Evolutionary conservation across 805 yeast genomes (phyloP), one percentile per base, ranked within the genome.

Genomic region (Jamesozyma lodderae): DNA sequence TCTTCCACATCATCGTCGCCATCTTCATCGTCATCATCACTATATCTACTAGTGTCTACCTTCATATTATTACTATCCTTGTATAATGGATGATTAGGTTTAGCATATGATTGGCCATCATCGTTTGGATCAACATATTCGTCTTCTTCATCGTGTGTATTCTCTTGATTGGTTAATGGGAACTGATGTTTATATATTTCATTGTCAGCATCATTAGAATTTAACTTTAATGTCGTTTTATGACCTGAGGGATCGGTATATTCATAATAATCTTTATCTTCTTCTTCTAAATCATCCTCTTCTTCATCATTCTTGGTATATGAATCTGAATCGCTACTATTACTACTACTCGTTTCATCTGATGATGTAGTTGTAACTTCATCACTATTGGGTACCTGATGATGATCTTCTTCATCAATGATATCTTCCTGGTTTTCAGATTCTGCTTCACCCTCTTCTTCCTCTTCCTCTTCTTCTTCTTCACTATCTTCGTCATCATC

Each of bases 91-190:
- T 78, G 75, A 28, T 69, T 62, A 22, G 70, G 67, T 55, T 75
- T 79, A 38, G 76, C 75, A 57, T 81, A 81, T 2, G 83, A 77
- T 53, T 74, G 76, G 0, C 90, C 90, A 52, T 81, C 90, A 56
- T 81, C 90, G 51, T 81, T 80, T 2, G 88, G 88, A 53, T 81
- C 90, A 48, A 75, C 75, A 50, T 81, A 79, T 43, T 81, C 88
- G 41, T 81, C 85, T 9, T 72, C 81, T 22, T 72, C 72, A 11
- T 38, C 37, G n/a, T n/a, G n/a, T n/a, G n/a, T n/a, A n/a, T n/a
- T n/a, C n/a, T n/a, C n/a, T n/a, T n/a, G n/a, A n/a, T n/a, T n/a
- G n/a, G 8, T 13, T 13, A 25, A 25, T 11, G 10, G 10, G n/a
- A 74, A 53, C 63, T 68, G 50, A 61, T 68, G 47, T 62, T 73